These are phyloP conservation scores for Dionaea muscipula DNA, from an alignment of 179 eudicot species.

Conservation along the genomic window DNA sequence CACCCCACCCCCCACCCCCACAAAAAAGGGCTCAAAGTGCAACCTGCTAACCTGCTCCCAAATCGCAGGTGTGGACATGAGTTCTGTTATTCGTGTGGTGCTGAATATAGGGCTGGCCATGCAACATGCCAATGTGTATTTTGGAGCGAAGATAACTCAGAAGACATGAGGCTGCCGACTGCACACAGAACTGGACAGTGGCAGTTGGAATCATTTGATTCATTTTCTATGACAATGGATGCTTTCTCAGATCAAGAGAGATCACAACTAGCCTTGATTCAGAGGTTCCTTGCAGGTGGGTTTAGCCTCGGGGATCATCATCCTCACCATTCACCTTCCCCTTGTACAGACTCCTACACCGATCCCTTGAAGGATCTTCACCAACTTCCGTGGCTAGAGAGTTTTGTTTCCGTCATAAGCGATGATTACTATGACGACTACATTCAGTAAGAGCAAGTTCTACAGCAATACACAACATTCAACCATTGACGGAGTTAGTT, in stretches of 20 bases:
- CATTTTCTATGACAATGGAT: conserved; percentile 52
- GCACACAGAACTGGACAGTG: conserved; percentile 42
- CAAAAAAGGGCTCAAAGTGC: neutral
- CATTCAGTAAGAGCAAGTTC: conserved; percentile 25
- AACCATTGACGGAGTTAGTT: neutral
- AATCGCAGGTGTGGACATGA: conserved; percentile 69
- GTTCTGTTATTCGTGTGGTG: conserved; percentile 74
- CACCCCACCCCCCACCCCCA: neutral
- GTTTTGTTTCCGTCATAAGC: conserved; percentile 77
- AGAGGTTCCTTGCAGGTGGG: conserved; percentile 69
- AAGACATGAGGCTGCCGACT: conserved; percentile 18
- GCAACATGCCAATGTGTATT: conserved; percentile 57
- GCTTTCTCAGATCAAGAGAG: conserved; percentile 79
- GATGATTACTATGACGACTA: conserved; percentile 65
- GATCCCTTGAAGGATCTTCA: conserved; percentile 79
- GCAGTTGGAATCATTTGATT: conserved; percentile 63
- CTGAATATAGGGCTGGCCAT: conserved; percentile 34
- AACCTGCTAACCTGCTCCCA: neutral
- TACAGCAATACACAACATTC: neutral
- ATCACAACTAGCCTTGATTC: conserved; percentile 73
- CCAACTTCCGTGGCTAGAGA: conserved; percentile 89
- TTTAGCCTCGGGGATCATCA: conserved; percentile 54
- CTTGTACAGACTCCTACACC: conserved; percentile 53
- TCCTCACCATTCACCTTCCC: conserved; percentile 51
- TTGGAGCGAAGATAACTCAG: conserved; percentile 36